phyloP scores from a whole-genome alignment of 306 rosid species.

The Cicer arietinum region DNA sequence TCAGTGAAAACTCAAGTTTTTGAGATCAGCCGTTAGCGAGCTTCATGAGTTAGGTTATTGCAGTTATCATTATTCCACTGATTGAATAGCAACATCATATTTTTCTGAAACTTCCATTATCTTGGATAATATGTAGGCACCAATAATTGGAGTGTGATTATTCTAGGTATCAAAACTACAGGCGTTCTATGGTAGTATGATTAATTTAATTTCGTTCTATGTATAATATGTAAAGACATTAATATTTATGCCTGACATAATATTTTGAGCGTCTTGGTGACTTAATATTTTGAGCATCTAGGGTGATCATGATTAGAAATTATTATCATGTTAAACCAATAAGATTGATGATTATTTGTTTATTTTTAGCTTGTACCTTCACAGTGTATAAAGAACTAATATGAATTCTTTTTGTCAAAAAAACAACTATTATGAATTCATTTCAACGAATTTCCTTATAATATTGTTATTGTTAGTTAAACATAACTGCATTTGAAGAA shows the following conservation, averaged over 20 bases:
- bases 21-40: not conserved
- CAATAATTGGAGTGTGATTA: not conserved
- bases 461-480: constrained; percentile 3
- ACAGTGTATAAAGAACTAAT: constrained; percentile 6
- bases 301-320: constrained; percentile 7
- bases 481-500: constrained; percentile 11
- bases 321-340: constrained; percentile 21
- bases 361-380: not conserved
- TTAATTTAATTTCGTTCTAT: not conserved
- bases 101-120: not conserved
- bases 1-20: not conserved
- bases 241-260: not conserved
- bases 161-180: constrained; percentile 4
- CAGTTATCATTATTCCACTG: not conserved
- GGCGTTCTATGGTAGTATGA: not conserved
- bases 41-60: not conserved
- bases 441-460: constrained; percentile 19
- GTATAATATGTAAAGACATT: constrained; percentile 2
- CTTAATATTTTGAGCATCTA: constrained; percentile 9
- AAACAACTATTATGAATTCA: constrained; percentile 10
- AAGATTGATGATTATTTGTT: constrained; percentile 8
- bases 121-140: constrained; percentile 25
- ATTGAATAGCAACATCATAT: constrained; percentile 1
- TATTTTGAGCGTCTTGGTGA: too few species aligned
- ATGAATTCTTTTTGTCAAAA: not conserved